phyloP scores from a whole-genome alignment of 768 basidiomycete genomes.

The Hemileccinum rubropunctum region DNA sequence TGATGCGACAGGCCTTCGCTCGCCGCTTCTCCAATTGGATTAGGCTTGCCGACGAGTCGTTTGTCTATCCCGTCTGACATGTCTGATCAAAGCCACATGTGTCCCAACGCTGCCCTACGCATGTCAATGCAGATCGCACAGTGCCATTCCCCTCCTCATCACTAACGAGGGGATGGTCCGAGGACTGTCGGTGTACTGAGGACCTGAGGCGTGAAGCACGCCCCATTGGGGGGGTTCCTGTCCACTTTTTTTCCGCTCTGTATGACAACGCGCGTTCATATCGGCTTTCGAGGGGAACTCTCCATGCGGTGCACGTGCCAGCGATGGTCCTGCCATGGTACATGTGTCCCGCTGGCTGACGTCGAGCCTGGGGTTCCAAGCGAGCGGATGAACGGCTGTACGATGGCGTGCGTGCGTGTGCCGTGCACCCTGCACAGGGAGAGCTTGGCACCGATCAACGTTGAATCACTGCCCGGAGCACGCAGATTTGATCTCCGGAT shows the following conservation, averaged over 20 bases:
- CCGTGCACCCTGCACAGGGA: neutral
- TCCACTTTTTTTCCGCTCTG: slow-evolving; percentile 1
- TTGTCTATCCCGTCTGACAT: too few species aligned
- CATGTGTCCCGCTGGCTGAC: neutral
- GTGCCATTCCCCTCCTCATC: too few species aligned
- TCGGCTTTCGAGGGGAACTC: neutral
- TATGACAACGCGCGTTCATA: neutral
- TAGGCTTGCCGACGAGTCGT: too few species aligned
- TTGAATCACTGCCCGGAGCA: neutral
- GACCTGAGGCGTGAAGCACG: too few species aligned
- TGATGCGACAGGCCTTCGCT: too few species aligned
- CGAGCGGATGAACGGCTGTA: neutral
- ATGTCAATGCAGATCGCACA: too few species aligned
- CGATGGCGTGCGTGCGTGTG: neutral
- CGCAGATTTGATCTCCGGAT: slow-evolving; percentile 2
- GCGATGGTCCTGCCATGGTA: neutral
- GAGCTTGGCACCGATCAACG: neutral
- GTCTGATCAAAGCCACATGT: too few species aligned
- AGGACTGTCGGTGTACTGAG: too few species aligned
- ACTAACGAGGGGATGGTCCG: too few species aligned
- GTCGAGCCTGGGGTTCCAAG: neutral
- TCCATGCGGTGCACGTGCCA: neutral
- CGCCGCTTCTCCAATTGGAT: too few species aligned
- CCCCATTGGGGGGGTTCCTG: neutral
- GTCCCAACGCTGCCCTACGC: too few species aligned